Conservation (phyloP, 1,284 basidiomycete species). For the Paramarasmius palmivorus region DNA sequence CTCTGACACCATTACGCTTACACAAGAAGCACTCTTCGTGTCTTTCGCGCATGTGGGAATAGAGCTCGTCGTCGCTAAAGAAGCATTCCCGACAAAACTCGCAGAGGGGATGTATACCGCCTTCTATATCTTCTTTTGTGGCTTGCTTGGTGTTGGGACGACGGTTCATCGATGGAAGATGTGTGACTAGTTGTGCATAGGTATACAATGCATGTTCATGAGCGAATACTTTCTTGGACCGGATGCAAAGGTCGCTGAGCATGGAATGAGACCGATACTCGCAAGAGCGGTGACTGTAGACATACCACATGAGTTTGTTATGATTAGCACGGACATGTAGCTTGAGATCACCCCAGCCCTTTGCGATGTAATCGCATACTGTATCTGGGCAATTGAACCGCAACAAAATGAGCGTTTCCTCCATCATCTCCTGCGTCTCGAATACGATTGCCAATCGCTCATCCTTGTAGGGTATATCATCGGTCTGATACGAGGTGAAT, state of each 20-base stretch:
- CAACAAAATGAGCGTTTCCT: constrained; percentile 89
- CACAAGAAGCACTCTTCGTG: constrained; percentile 99
- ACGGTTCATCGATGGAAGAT: constrained; percentile 75
- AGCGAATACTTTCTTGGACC: constrained; percentile 91
- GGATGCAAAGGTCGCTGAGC: constrained; percentile 83
- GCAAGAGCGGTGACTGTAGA: constrained; percentile 10
- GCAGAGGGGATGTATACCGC: constrained; percentile 81
- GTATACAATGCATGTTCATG: constrained; percentile 93
- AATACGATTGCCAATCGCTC: constrained; percentile 81
- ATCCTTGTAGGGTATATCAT: constrained; percentile 69
- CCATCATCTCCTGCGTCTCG: constrained; percentile 93
- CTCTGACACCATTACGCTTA: constrained; percentile 74
- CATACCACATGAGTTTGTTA: constrained; percentile 80
- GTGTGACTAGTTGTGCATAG: constrained; percentile 65
- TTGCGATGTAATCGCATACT: constrained; percentile 81
- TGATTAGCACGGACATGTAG: constrained; percentile 78
- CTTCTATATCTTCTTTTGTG: constrained; percentile 59
- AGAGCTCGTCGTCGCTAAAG: constrained; percentile 93
- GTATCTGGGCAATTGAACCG: constrained; percentile 86
- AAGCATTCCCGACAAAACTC: constrained; percentile 91
- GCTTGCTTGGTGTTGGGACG: constrained; percentile 42
- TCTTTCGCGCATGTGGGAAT: constrained; percentile 87
- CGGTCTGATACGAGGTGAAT: constrained; percentile 64
- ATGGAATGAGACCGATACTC: background rate
- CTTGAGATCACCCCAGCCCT: constrained; percentile 89